Base-by-base conservation (phyloP, 1,284 basidiomycete species). In the Microbotryomycetes sp. region DNA sequence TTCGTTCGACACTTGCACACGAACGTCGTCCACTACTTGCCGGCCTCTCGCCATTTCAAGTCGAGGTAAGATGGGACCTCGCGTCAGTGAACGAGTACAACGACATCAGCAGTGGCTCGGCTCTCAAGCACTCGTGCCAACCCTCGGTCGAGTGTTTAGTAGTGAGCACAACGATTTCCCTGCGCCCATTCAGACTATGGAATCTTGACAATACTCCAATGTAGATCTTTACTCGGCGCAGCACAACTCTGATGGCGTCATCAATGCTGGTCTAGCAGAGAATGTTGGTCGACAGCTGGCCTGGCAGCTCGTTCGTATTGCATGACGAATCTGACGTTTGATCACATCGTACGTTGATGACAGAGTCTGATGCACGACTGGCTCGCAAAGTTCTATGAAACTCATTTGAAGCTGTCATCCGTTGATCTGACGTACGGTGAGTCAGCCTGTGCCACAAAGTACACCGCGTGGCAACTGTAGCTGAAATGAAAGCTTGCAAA, bases 211-310 rank as follows among this genome's bases (percentile, higher is more conserved):
- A 9, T 42, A 12, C 36, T 42, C 36, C 12, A 12, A 12, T 9
- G 19, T 19, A 42, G 36, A 42, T 42, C 36, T 42, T 9, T 42
- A 42, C 36, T 12, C 36, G 36, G 12, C 36, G 36, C 19, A 9
- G 36, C n/a, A 29, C 12, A 65, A 65, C 12, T 45, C 57, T 0
- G 25, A 62, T n/a, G 66, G 66, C n/a, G 57, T 68, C 15, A 42
- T 68, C 50, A 63, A 63, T 30, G 58, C 55, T 6, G 66, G 66
- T 1, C 49, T 68, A 1, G 66, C 66, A 0, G 66, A 68, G 48
- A 68, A 68, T 36, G 66, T 67, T 23, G 15, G 60, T 30, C 25
- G 2, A 22, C n/a, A 4, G 36, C 36, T 19, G 36, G 5, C 1
- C 42, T 3, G 15, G 25, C 23, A 25, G 46, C n/a, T 25, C 6